phyloP scores from a whole-genome alignment of 1,139 yeast species.

The Geotrichum klebahnii region DNA sequence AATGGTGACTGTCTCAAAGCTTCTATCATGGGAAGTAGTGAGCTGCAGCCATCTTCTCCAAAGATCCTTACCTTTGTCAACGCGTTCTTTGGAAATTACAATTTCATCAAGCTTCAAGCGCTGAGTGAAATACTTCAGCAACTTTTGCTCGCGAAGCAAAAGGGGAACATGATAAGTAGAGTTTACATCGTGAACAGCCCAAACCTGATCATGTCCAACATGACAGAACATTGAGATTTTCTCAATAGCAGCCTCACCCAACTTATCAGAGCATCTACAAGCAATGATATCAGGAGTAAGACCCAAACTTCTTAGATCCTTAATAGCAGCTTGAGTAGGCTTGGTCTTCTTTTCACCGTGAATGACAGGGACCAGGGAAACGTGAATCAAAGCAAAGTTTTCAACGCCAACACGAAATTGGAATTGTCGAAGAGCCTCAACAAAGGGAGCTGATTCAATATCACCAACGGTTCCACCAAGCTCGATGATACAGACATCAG shows the following conservation, averaged over 20 bases:
- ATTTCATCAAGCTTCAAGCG: constrained; percentile 62
- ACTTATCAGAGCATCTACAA: constrained; percentile 85
- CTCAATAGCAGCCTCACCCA: constrained; percentile 79
- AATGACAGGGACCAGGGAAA: constrained; percentile 92
- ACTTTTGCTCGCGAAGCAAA: constrained; percentile 78
- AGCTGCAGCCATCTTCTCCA: constrained; percentile 75
- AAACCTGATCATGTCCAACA: constrained; percentile 94
- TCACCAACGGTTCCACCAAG: constrained; percentile 99
- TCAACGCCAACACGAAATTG: constrained; percentile 94
- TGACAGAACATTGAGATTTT: constrained; percentile 99
- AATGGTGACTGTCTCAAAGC: constrained; percentile 82
- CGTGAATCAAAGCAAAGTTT: constrained; percentile 93
- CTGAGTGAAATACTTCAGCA: constrained; percentile 67
- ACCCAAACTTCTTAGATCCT: constrained; percentile 92
- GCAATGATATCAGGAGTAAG: constrained; percentile 95
- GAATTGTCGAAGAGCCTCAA: constrained; percentile 97
- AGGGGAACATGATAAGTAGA: constrained; percentile 97
- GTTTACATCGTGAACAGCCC: constrained; percentile 94
- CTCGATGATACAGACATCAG: constrained; percentile 93
- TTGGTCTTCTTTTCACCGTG: constrained; percentile 98
- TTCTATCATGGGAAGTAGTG: constrained; percentile 72
- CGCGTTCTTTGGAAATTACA: constrained; percentile 51
- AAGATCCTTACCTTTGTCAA: constrained; percentile 60
- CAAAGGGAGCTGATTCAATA: constrained; percentile 97
- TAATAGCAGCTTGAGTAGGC: constrained; percentile 98